A percentile compares a stretch with the other conserved stretches of the same genome.
These are phyloP conservation scores for Nicotiana tomentosiformis DNA, from an alignment of 257 asterid species.

Conservation along the genomic window DNA sequence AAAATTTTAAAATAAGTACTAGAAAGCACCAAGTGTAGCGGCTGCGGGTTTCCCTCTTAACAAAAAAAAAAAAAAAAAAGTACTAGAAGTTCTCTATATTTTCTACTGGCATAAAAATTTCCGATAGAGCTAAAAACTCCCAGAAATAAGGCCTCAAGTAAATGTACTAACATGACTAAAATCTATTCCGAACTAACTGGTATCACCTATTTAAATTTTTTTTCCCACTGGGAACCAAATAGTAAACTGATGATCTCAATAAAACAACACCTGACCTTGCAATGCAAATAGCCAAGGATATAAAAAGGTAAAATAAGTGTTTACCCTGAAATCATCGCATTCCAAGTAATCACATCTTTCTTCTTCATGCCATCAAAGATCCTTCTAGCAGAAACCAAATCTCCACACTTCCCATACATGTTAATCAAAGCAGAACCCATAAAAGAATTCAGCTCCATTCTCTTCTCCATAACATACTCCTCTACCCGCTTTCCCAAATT, in stretches of 20 bases:
- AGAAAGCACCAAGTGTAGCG: too few species aligned
- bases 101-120: neutral
- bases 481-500: constrained; percentile 57
- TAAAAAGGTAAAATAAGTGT: neutral
- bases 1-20: neutral
- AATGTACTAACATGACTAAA: neutral
- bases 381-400: constrained; percentile 57
- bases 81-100: neutral
- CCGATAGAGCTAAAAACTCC: neutral
- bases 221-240: neutral
- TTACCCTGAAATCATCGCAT: constrained; percentile 87
- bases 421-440: constrained; percentile 74
- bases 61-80: neutral
- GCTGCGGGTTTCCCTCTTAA: too few species aligned
- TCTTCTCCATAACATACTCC: constrained; percentile 33
- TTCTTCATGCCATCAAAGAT: constrained; percentile 37
- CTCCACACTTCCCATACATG: constrained; percentile 88
- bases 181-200: neutral
- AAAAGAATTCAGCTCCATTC: constrained; percentile 50
- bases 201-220: neutral
- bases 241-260: neutral
- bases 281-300: neutral
- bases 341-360: constrained; percentile 75
- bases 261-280: neutral
- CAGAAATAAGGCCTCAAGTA: neutral